Conservation (phyloP, 441 rosid species). For the Brassica hybrid region DNA sequence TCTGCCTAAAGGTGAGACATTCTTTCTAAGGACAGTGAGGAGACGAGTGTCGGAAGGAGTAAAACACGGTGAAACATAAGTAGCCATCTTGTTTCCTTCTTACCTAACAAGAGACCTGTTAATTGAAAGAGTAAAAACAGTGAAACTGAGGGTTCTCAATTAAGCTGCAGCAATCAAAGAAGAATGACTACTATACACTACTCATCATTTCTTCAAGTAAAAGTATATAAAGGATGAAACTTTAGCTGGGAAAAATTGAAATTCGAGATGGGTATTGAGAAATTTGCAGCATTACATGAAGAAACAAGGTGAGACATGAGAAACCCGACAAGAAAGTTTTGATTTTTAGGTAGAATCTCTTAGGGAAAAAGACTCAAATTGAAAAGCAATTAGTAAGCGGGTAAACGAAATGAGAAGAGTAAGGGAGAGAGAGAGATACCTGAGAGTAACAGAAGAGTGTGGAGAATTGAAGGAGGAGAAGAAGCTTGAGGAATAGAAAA, state of each 20-base stretch:
- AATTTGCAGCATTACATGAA: constrained; percentile 31
- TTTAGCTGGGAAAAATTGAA: constrained; percentile 6
- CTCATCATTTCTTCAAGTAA: background rate
- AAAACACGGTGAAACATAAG: constrained; percentile 60
- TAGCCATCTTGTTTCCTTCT: constrained; percentile 49
- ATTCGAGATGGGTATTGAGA: constrained; percentile 17
- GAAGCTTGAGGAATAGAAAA: background rate
- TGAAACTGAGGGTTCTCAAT: constrained; percentile 9
- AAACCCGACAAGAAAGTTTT: constrained; percentile 10
- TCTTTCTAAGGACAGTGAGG: constrained; percentile 69
- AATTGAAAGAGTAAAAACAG: background rate
- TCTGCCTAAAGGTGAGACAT: too few relatives aligned
- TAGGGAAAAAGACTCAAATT: too few relatives aligned
- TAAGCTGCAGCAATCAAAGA: background rate
- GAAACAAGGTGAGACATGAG: background rate
- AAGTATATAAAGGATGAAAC: background rate
- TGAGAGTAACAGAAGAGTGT: background rate
- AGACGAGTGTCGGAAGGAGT: constrained; percentile 59
- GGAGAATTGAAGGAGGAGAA: background rate
- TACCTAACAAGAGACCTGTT: constrained; percentile 21
- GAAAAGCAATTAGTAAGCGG: background rate
- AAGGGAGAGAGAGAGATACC: constrained; percentile 11
- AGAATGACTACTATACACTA: background rate
- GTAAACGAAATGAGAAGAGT: background rate
- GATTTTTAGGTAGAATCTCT: background rate